Conservation (phyloP, 495 filamentous ascomycete species). For the Daldinia loculata region DNA sequence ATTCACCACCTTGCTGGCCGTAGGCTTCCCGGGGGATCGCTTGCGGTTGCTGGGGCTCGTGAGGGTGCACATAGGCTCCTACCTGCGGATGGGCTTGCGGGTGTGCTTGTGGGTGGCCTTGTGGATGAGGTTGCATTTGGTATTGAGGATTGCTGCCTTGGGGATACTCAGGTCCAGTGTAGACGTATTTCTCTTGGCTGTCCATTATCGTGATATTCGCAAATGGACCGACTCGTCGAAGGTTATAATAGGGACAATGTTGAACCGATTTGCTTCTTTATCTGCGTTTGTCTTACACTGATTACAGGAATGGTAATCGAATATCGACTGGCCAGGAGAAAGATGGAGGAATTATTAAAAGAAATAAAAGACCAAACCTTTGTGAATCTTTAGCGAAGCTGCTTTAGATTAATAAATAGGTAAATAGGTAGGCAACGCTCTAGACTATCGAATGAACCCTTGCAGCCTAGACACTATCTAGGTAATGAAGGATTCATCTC, state of each 20-base stretch:
- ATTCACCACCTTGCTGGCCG: slow-evolving; percentile 42
- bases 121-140: slow-evolving; percentile 17
- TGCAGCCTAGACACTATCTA: not conserved
- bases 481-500: slow-evolving; percentile 23
- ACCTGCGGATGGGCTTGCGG: slow-evolving; percentile 16
- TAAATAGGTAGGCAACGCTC: slow-evolving; percentile 18
- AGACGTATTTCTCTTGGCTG: slow-evolving; percentile 29
- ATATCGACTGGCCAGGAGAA: not conserved
- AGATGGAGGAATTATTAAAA: not conserved
- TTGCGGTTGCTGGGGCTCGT: slow-evolving; percentile 7
- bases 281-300: not conserved
- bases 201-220: slow-evolving; percentile 18
- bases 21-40: slow-evolving; percentile 13
- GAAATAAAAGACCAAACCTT: slow-evolving; percentile 11
- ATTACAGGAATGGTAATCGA: not conserved
- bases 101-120: not conserved
- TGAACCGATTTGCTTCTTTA: not conserved
- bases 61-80: slow-evolving; percentile 12
- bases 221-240: not conserved
- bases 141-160: slow-evolving; percentile 25
- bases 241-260: not conserved
- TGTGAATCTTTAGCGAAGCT: not conserved
- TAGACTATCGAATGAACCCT: not conserved
- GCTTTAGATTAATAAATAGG: slow-evolving; percentile 28
- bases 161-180: slow-evolving; percentile 22